These are phyloP conservation scores for Suillus ampliporus DNA, from an alignment of 768 basidiomycete genomes.

Conservation along the genomic window DNA sequence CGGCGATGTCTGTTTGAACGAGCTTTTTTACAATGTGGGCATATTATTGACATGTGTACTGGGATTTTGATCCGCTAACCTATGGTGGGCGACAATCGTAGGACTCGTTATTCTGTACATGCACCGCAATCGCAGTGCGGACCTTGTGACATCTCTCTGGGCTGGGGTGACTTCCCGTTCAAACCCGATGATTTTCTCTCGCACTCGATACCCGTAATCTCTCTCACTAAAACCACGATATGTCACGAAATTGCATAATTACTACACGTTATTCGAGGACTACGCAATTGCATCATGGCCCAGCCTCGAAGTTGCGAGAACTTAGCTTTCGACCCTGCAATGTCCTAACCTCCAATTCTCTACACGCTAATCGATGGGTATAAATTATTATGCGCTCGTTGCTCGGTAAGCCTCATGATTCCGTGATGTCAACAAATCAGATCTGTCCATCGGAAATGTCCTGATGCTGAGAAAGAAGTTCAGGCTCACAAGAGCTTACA, in stretches of 20 bases:
- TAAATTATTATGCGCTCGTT: background rate
- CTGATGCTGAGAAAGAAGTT: slow-evolving; percentile 2
- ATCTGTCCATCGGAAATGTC: background rate
- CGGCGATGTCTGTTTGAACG: slow-evolving; percentile 75
- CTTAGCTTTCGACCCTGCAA: background rate
- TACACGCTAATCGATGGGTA: background rate
- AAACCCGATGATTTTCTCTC: background rate
- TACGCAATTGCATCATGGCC: background rate
- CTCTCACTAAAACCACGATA: slow-evolving; percentile 12
- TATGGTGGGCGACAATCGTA: slow-evolving; percentile 34
- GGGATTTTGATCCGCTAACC: slow-evolving; percentile 12
- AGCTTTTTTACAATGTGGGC: slow-evolving; percentile 80
- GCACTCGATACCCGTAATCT: slow-evolving; percentile 25
- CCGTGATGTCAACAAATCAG: background rate
- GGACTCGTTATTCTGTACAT: slow-evolving; percentile 76
- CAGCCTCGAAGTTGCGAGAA: background rate
- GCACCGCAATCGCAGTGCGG: slow-evolving; percentile 66
- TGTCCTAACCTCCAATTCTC: background rate
- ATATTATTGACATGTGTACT: slow-evolving; percentile 13
- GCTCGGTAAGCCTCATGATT: background rate
- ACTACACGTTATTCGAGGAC: background rate
- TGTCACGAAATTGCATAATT: slow-evolving; percentile 7
- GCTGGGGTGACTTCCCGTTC: slow-evolving; percentile 1
- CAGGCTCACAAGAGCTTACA: background rate
- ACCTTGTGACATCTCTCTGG: slow-evolving; percentile 37